These are phyloP conservation scores for Cyclotella sp. DNA, from an alignment of 108 stramenopile species.

Conservation along the genomic window DNA sequence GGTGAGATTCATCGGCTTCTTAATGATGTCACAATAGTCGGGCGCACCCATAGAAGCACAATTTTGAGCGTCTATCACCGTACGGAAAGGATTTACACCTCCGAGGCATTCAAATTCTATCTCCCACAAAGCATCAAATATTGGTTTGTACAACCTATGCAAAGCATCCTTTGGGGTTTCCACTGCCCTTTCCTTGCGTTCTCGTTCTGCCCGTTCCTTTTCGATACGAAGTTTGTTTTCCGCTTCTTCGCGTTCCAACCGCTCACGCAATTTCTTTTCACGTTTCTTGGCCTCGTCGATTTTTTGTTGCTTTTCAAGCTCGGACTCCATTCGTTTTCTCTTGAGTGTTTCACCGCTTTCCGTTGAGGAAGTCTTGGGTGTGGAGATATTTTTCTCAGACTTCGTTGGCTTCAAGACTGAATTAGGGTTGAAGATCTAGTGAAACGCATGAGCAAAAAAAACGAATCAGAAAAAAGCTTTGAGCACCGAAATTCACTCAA, in stretches of 20 bases:
- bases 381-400: conserved; percentile 8
- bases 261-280: conserved; percentile 38
- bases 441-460: no score
- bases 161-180: conserved; percentile 71
- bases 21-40: conserved; percentile 79
- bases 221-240: conserved; percentile 42
- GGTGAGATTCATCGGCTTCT: conserved; percentile 78
- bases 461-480: neutral
- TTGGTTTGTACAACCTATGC: conserved; percentile 64
- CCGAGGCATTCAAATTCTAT: conserved; percentile 76
- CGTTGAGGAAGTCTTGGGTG: neutral
- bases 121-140: conserved; percentile 79
- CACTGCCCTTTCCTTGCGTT: conserved; percentile 41
- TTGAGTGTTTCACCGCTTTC: conserved; percentile 35
- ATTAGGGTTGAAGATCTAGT: conserved; percentile 44
- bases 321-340: conserved; percentile 42
- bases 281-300: conserved; percentile 48
- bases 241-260: conserved; percentile 47
- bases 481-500: conserved; percentile 12
- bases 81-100: conserved; percentile 82
- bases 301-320: conserved; percentile 25
- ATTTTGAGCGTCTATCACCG: conserved; percentile 76
- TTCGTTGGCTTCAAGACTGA: conserved; percentile 36
- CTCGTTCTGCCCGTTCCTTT: conserved; percentile 52
- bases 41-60: conserved; percentile 77